Evolutionary conservation across 2,329 filamentous ascomycete genomes (phyloP), one percentile per base, ranked within the genome.

Genomic region (Ceratocystis eucalypticola): DNA sequence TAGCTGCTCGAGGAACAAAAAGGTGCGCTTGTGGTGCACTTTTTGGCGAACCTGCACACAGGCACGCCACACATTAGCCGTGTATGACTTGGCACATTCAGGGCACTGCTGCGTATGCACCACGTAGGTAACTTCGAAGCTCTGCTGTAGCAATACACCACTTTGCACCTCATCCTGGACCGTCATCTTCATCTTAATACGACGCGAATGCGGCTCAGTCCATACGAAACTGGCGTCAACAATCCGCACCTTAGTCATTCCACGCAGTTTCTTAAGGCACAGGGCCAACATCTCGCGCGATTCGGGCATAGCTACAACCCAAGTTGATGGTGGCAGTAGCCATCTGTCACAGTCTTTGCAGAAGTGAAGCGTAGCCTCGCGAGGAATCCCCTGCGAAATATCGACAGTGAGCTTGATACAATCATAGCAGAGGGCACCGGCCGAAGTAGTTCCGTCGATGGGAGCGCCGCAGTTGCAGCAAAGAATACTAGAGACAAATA

Each of bases 401-500:
- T 99, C 94, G 77, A 95, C 85, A 62, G 91, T 95, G 71, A 95
- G 84, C 76, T 96, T 96, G 74, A 97, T 86, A 76, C 94, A 97
- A 80, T 97, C 93, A 76, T 91, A 91, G 79, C 94, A 99, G 67
- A 96, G 86, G 50, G 94, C 92, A 69, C 91, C 91, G 65, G 88
- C 87, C 30, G 89, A 82, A 15, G 86, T 85, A 20, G 91, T 96
- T 76, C 94, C 94, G 76, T 96, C 92, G 73, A 99, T 96, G 48
- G 93, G 88, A 68, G 90, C 91, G 74, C 93, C 94, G 76, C 94
- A 99, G 81, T 97, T 96, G 80, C 91, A 96, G 78, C 94, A 99
- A 67, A 99, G 88, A 74, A 97, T 96, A n/a, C 86, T 89, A 68
- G 30, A 62, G 20, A 25, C 20, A 6, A 15, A 25, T n/a, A 41